These are phyloP conservation scores for Cercospora sp. DNA, from an alignment of 2,329 filamentous ascomycete species.

Conservation along the genomic window DNA sequence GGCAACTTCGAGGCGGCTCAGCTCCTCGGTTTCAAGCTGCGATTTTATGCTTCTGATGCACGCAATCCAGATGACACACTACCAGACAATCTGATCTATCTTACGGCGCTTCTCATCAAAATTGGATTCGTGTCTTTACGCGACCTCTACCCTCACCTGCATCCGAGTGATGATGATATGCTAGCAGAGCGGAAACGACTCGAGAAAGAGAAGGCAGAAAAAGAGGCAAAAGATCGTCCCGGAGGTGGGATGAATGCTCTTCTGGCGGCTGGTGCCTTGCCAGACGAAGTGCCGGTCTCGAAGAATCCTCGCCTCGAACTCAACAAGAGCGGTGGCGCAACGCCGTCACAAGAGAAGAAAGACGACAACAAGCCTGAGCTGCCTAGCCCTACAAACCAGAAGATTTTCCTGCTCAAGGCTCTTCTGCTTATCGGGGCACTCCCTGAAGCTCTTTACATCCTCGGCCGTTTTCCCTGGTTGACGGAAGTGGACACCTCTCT, in stretches of 20 bases:
- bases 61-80: slow-evolving; percentile 74
- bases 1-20: slow-evolving; percentile 93
- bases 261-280: slow-evolving; percentile 79
- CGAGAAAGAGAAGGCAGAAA: slow-evolving; percentile 73
- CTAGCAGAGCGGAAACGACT: slow-evolving; percentile 67
- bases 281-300: slow-evolving; percentile 69
- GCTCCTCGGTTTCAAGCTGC: slow-evolving; percentile 92
- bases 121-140: slow-evolving; percentile 91
- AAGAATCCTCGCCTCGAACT: slow-evolving; percentile 49
- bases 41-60: slow-evolving; percentile 83
- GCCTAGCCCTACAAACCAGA: slow-evolving; percentile 81
- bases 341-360: slow-evolving; percentile 45
- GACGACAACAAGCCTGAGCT: slow-evolving; percentile 53
- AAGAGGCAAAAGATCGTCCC: slow-evolving; percentile 68
- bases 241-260: slow-evolving; percentile 78
- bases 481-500: slow-evolving; percentile 81
- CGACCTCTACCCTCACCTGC: slow-evolving; percentile 89
- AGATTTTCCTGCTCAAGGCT: slow-evolving; percentile 78
- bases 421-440: slow-evolving; percentile 88
- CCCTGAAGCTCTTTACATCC: slow-evolving; percentile 87
- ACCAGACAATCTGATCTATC: slow-evolving; percentile 88
- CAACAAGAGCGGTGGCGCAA: slow-evolving; percentile 45
- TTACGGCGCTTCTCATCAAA: slow-evolving; percentile 90
- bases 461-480: slow-evolving; percentile 91
- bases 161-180: slow-evolving; percentile 83